These are phyloP conservation scores for Artemisia argyi DNA, from an alignment of 129 eudicot species.

Conservation along the genomic window DNA sequence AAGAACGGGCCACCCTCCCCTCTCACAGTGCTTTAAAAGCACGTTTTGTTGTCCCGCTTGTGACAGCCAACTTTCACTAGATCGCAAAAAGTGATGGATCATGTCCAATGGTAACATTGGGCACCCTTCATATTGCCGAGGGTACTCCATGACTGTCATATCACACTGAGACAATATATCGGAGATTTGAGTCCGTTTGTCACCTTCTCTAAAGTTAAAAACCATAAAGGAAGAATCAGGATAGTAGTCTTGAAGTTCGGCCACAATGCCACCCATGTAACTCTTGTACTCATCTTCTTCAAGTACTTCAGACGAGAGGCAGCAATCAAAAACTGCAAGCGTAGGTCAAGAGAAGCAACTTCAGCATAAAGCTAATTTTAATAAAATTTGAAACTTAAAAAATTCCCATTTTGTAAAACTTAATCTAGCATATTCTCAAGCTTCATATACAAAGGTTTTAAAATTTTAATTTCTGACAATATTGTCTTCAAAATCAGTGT, in stretches of 20 bases:
- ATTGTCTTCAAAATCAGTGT: conserved; percentile 1
- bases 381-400: neutral
- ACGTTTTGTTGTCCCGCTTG: conserved; percentile 61
- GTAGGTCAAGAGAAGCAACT: no score
- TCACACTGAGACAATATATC: conserved; percentile 54
- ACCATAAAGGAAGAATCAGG: conserved; percentile 71
- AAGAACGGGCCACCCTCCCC: conserved; percentile 71
- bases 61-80: conserved; percentile 68
- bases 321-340: conserved; percentile 69
- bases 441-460: neutral
- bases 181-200: conserved; percentile 48
- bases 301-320: conserved; percentile 53
- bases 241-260: conserved; percentile 60
- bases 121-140: conserved; percentile 59
- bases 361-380: no score
- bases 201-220: conserved; percentile 59
- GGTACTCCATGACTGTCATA: conserved; percentile 77
- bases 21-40: conserved; percentile 66
- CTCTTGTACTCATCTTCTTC: conserved; percentile 55
- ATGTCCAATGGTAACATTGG: conserved; percentile 62
- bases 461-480: conserved; percentile 18
- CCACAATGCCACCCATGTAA: conserved; percentile 56
- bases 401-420: conserved; percentile 5
- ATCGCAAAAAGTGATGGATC: conserved; percentile 65
- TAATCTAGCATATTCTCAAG: neutral